These are phyloP conservation scores for Yamadazyma akitaensis DNA, from an alignment of 805 yeast species.

Conservation along the genomic window DNA sequence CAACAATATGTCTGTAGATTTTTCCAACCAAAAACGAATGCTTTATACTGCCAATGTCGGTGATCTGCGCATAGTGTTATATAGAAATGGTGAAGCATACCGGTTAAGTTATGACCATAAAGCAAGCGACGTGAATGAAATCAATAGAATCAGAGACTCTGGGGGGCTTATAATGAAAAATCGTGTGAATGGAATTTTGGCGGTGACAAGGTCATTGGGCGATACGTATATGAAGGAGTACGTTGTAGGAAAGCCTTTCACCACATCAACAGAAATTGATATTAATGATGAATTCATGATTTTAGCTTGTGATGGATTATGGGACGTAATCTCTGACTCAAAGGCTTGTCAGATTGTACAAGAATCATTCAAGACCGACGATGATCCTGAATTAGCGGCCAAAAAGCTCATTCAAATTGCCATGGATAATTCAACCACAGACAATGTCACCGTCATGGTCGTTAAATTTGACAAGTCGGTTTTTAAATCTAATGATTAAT, in stretches of 20 bases:
- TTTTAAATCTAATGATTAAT: constrained; percentile 23
- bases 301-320: constrained; percentile 92
- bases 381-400: constrained; percentile 64
- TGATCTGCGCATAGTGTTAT: constrained; percentile 80
- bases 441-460: constrained; percentile 92
- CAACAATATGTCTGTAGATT: constrained; percentile 3
- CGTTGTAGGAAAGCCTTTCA: constrained; percentile 88
- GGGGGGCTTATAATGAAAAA: constrained; percentile 91
- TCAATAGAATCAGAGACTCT: constrained; percentile 63
- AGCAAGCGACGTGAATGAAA: constrained; percentile 78
- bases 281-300: constrained; percentile 73
- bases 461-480: constrained; percentile 52
- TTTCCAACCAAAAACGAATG: constrained; percentile 56
- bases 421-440: constrained; percentile 75
- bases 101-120: constrained; percentile 91
- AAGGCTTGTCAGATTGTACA: constrained; percentile 74
- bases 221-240: constrained; percentile 88
- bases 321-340: constrained; percentile 91
- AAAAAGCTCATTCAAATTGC: constrained; percentile 68
- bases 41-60: constrained; percentile 95
- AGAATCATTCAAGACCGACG: constrained; percentile 36
- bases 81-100: constrained; percentile 68
- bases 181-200: constrained; percentile 92
- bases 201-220: constrained; percentile 91
- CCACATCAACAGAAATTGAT: constrained; percentile 77